Base-by-base conservation (phyloP, 1,284 basidiomycete species). In the Ganoderma resinaceum region DNA sequence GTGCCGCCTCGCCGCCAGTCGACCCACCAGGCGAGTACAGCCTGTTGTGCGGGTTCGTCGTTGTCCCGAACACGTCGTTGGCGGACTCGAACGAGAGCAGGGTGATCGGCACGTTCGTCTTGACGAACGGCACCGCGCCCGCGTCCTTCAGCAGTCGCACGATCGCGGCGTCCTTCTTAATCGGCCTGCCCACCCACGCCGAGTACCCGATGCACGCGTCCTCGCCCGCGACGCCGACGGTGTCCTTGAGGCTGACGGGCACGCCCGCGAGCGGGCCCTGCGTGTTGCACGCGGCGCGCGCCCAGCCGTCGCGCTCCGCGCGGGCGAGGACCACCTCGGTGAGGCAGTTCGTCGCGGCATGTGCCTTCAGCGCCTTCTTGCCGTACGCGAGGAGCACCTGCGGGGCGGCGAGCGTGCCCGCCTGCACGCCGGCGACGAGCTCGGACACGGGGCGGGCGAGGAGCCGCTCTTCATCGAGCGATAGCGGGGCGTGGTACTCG, bases 191-290 rank as follows among this genome's bases (percentile, higher is more conserved):
- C 55, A 85, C 85, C 78, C 86, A 85, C 18, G 85, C 82, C 1
- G 93, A 91, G 78, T 92, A 94, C 1, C 95, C 94, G 53, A 95
- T 85, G 23, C 90, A 92, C 16, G 88, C 83, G 76, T 96, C 93
- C 70, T 88, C 87, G 1, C 91, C 93, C 49, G 83, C 79, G 72
- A 95, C 84, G 73, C 90, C 83, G 66, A 89, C 76, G 26, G 85
- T 86, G 77, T 92, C 90, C 82, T 92, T 92, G 74, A 92, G 79
- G 64, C 89, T 91, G 52, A 92, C 82, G 31, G 91, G 91, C 26
- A 92, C 87, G 16, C 91, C 90, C 35, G 89, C 83, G 40, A 92
- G 81, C 8, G 89, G 87, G 83, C 81, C 86, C n/a, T 82, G 66
- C 63, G 69, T 80, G 67, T 84, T 83, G 71, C 83, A 84, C 0